Evolutionary conservation across 1,284 basidiomycete species (phyloP).

Genomic region (Puccinia hordei): DNA sequence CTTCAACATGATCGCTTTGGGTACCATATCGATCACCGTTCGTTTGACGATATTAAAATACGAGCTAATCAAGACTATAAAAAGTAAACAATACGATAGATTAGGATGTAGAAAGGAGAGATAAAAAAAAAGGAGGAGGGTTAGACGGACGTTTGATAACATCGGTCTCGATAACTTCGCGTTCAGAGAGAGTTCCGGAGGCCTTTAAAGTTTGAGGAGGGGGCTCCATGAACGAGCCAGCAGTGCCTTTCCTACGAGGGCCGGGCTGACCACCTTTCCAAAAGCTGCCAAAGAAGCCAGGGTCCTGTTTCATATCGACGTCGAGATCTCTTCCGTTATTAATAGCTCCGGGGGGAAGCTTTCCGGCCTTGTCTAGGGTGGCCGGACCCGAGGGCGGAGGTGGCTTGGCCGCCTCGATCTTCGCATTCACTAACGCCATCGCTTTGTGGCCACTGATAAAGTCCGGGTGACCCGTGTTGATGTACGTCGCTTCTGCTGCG

Average conservation of each 20-base stretch:
- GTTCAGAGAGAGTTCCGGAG: constrained; percentile 85
- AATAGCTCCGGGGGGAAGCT: constrained; percentile 67
- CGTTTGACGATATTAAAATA: constrained; percentile 98
- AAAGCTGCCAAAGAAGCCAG: constrained; percentile 94
- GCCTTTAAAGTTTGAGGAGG: constrained; percentile 90
- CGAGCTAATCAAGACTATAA: constrained; percentile 75
- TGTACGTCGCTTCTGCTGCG: constrained; percentile 89
- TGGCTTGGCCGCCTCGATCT: constrained; percentile 73
- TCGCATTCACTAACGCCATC: constrained; percentile 74
- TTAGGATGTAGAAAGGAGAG: neutral
- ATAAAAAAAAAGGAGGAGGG: constrained; percentile 19
- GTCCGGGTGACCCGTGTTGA: constrained; percentile 99
- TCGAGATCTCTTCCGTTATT: constrained; percentile 95
- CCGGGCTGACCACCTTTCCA: constrained; percentile 65
- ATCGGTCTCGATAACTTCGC: constrained; percentile 97
- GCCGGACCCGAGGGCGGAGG: constrained; percentile 69
- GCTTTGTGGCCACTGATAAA: constrained; percentile 97
- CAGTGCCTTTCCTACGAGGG: constrained; percentile 72
- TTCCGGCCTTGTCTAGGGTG: constrained; percentile 70
- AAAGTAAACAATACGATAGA: no score
- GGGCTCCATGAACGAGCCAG: constrained; percentile 69
- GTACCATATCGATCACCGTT: constrained; percentile 99
- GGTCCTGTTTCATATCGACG: constrained; percentile 77
- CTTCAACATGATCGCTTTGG: constrained; percentile 85
- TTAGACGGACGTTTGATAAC: constrained; percentile 72